Conservation (phyloP, 2,329 filamentous ascomycete species). For the Apiospora saccharicola region DNA sequence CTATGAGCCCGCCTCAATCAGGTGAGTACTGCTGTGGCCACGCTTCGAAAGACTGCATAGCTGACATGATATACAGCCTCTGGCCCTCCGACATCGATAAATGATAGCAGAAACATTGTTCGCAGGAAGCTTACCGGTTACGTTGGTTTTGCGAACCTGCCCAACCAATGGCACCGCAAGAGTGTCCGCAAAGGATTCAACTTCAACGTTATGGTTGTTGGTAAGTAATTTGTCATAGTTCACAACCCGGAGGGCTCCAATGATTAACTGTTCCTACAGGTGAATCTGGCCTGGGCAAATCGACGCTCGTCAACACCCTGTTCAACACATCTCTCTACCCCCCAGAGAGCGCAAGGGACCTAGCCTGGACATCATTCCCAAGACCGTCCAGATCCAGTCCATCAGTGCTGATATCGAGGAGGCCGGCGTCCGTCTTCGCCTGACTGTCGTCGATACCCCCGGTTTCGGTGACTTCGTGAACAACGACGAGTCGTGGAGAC, state of each 20-base stretch:
- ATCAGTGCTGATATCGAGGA: constrained; percentile 98
- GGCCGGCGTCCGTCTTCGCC: constrained; percentile 92
- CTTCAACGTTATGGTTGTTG: constrained; percentile 99
- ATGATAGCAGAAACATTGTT: constrained; percentile 91
- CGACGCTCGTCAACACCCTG: constrained; percentile 96
- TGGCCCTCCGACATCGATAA: constrained; percentile 51
- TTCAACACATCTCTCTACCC: constrained; percentile 99
- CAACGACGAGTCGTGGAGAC: constrained; percentile 99
- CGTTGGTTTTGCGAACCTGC: constrained; percentile 97
- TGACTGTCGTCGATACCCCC: constrained; percentile 97
- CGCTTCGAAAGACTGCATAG: background rate
- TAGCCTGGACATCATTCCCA: constrained; percentile 97
- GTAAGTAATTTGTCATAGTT: constrained; percentile 62
- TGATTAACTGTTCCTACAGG: constrained; percentile 59
- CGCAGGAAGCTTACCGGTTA: constrained; percentile 98
- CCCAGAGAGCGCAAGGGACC: constrained; percentile 98
- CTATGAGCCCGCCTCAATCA: constrained; percentile 31
- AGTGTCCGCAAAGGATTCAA: constrained; percentile 99
- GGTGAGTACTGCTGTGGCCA: background rate
- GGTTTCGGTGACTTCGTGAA: constrained; percentile 99
- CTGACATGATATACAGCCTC: constrained; percentile 4
- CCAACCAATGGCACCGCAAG: constrained; percentile 99
- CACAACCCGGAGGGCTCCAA: background rate
- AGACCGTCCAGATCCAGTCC: constrained; percentile 94
- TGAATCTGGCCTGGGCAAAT: constrained; percentile 99